Percentiles rank a stretch among this genome's conserved stretches.
Evolutionary conservation across 371 early-diverging fungal species (phyloP).

Genomic region (Mucor ambiguus): DNA sequence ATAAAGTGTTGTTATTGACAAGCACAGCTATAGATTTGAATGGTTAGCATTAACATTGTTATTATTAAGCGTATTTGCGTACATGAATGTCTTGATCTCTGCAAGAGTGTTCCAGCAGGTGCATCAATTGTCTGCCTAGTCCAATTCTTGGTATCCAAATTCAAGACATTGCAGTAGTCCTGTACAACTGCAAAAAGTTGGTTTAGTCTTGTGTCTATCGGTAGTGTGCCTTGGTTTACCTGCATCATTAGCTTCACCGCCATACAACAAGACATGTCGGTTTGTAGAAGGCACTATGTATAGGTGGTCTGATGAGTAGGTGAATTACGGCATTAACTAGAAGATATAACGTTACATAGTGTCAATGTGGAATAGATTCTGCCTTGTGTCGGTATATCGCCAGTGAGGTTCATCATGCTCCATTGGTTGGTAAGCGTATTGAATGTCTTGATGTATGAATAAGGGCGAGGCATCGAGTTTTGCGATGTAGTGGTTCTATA

Average conservation of each 20-base stretch:
- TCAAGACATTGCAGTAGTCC: constrained; percentile 4
- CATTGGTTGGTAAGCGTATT: background rate
- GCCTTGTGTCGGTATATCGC: background rate
- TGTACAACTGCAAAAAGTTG: background rate
- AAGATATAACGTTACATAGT: background rate
- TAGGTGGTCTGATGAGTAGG: background rate
- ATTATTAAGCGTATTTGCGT: background rate
- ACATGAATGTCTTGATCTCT: constrained; percentile 9
- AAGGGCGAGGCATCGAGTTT: background rate
- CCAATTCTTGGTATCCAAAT: constrained; percentile 5
- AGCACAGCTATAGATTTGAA: background rate
- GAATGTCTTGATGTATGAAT: background rate
- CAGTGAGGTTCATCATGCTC: background rate
- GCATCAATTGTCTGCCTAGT: background rate
- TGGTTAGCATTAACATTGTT: background rate
- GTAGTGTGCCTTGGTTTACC: background rate
- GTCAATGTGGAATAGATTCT: background rate
- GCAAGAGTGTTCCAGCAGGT: background rate
- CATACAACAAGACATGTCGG: constrained; percentile 7
- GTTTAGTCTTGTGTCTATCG: background rate
- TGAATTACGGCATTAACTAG: background rate
- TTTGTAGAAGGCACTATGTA: background rate
- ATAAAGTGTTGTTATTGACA: background rate
- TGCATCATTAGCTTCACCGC: background rate
- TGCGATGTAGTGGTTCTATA: background rate